A percentile compares a stretch with the other conserved stretches of the same genome.
Conservation (phyloP, 1,139 yeast species). For the Saccharomyces hybrid region DNA sequence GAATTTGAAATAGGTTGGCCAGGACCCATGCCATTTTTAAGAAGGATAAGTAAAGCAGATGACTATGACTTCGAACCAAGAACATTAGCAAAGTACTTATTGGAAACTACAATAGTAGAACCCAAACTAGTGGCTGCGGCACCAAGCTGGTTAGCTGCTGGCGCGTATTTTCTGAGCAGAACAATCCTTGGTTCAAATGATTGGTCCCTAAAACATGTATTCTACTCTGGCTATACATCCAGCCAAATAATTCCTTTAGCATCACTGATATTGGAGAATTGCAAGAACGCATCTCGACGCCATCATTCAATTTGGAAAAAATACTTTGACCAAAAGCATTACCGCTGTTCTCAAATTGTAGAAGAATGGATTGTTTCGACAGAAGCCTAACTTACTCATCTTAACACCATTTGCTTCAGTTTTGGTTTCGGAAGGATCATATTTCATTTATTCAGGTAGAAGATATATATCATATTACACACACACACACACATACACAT, state of each 20-base stretch:
- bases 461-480: not conserved
- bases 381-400: not conserved
- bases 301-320: slow-evolving; percentile 83
- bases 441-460: not conserved
- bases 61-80: slow-evolving; percentile 89
- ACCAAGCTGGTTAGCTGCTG: slow-evolving; percentile 93
- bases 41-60: slow-evolving; percentile 91
- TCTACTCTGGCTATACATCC: slow-evolving; percentile 86
- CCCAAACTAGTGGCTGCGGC: slow-evolving; percentile 77
- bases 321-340: slow-evolving; percentile 36
- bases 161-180: slow-evolving; percentile 77
- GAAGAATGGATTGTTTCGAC: not conserved
- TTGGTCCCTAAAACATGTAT: slow-evolving; percentile 81
- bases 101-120: slow-evolving; percentile 88
- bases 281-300: slow-evolving; percentile 59
- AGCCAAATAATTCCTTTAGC: slow-evolving; percentile 74
- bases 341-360: not conserved
- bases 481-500: not conserved
- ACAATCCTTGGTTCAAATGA: slow-evolving; percentile 46
- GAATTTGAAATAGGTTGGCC: slow-evolving; percentile 96
- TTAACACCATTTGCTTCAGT: not conserved
- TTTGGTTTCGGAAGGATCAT: not conserved
- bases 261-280: slow-evolving; percentile 56
- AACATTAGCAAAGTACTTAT: slow-evolving; percentile 82
- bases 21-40: slow-evolving; percentile 90